Conservation (phyloP, 2,329 filamentous ascomycete genomes). For the Raffaelea deltoideospora region DNA sequence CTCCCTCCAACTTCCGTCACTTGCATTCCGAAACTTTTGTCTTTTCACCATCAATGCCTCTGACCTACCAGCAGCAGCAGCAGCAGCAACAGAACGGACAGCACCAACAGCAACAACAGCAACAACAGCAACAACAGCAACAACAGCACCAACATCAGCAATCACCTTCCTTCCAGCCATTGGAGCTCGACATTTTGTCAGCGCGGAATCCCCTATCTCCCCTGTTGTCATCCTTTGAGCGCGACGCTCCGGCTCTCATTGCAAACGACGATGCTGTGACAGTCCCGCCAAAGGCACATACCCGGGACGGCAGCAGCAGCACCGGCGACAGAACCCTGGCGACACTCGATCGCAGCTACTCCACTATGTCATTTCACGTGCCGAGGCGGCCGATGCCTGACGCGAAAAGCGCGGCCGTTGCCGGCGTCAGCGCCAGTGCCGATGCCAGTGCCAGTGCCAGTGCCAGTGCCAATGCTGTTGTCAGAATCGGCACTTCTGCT, state of each 20-base stretch:
- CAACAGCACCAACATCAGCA: neutral
- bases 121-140: neutral
- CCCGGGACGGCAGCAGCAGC: constrained; percentile 18
- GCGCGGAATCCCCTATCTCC: constrained; percentile 35
- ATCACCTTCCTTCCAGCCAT: constrained; percentile 19
- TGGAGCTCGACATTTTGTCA: constrained; percentile 40
- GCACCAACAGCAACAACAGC: neutral
- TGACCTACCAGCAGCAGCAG: neutral
- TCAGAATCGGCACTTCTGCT: too few species aligned
- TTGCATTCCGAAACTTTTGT: constrained; percentile 23
- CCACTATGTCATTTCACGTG: constrained; percentile 40
- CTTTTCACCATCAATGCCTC: neutral
- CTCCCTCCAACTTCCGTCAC: constrained; percentile 45
- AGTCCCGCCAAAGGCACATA: constrained; percentile 24
- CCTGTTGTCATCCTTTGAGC: constrained; percentile 35
- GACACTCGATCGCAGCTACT: constrained; percentile 27
- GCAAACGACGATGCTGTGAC: constrained; percentile 8
- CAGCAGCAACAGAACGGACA: neutral
- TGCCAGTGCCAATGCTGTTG: too few species aligned
- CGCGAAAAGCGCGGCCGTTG: too few species aligned
- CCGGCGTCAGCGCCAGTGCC: too few species aligned
- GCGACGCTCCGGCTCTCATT: constrained; percentile 11
- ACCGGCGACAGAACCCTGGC: constrained; percentile 19
- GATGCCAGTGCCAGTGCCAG: too few species aligned
- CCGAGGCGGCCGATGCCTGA: constrained; percentile 27